Base-by-base conservation (phyloP, 73 alveolate species). In the Paramecium primaurelia region DNA sequence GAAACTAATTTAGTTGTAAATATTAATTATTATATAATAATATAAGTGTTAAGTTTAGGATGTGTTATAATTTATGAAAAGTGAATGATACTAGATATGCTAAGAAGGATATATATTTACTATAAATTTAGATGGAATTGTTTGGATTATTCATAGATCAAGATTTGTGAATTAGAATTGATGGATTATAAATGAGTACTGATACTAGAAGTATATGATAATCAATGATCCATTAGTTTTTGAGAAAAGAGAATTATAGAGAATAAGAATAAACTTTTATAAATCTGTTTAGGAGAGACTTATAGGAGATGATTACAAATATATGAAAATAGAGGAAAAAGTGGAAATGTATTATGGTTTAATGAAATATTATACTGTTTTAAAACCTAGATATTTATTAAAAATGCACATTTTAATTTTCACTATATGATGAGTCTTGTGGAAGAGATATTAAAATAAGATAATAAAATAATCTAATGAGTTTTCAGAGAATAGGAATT, bases 1-100 rank as follows among this genome's bases (percentile, higher is more conserved):
- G 95, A 92, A 32, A 86, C 93, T 6, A 44, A 68, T 59, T 36
- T 86, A 86, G 88, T 59, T 59, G 93, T 68, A 58, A 30, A 47
- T 58, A 51, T 18, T 20, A 85, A 59, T 18, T 22, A 84, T 47
- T 64, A 14, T 8, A 14, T 14, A 25, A 59, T 54, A n/a, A 59
- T 54, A n/a, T 18, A n/a, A 64, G 84, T 64, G 84, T 64, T 3
- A 64, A 64, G 84, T 64, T 5, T 30, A 64, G 6, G 84, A 64
- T 26, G 51, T 64, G 4, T 64, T 64, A 12, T 64, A 64, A 30
- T 64, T 75, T n/a, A 30, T 22, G 88, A 75, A 69, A 75, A 11
- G 12, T 75, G 88, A 42, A 36, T 75, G 40, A 75, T 18, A 20
- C 88, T 12, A 75, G 38, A 26, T 75, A 12, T 34, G 69, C 26